Conservation (phyloP, 2,329 filamentous ascomycete genomes). For the Pseudogymnoascus sp. region DNA sequence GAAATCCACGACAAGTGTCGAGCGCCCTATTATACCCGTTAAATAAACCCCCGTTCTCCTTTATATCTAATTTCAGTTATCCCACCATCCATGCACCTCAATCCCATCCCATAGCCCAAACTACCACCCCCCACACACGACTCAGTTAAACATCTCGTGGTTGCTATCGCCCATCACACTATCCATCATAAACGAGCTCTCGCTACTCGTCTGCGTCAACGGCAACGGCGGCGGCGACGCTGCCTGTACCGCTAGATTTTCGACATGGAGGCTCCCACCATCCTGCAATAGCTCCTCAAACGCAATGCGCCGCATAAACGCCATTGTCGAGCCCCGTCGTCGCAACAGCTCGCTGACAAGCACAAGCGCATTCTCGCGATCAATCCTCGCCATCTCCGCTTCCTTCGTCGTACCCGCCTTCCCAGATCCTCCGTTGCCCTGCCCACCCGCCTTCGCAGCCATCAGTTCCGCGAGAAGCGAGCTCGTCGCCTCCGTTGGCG, state of each 20-base stretch:
- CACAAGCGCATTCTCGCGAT: constrained; percentile 56
- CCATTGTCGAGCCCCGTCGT: constrained; percentile 35
- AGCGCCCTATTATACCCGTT: not conserved
- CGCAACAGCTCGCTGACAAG: constrained; percentile 49
- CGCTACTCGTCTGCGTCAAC: constrained; percentile 3
- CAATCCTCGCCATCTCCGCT: constrained; percentile 42
- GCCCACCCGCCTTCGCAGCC: not conserved
- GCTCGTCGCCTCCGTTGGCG: not conserved
- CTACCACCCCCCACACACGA: not conserved
- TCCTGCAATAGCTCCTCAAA: constrained; percentile 44
- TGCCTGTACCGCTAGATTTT: constrained; percentile 17
- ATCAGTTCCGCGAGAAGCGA: not conserved
- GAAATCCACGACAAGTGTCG: not conserved
- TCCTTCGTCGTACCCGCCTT: constrained; percentile 14
- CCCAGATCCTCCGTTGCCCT: not conserved
- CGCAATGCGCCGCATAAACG: constrained; percentile 32
- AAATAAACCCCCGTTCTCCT: not conserved
- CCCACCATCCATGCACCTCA: not conserved
- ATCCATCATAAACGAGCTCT: constrained; percentile 1
- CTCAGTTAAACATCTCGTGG: constrained; percentile 1
- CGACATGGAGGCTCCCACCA: constrained; percentile 35
- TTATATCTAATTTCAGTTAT: not conserved
- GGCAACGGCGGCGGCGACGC: not conserved
- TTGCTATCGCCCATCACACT: not conserved
- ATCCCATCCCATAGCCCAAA: not conserved